Conservation (phyloP, 2,329 filamentous ascomycete genomes). For the Monilinia fructigena region DNA sequence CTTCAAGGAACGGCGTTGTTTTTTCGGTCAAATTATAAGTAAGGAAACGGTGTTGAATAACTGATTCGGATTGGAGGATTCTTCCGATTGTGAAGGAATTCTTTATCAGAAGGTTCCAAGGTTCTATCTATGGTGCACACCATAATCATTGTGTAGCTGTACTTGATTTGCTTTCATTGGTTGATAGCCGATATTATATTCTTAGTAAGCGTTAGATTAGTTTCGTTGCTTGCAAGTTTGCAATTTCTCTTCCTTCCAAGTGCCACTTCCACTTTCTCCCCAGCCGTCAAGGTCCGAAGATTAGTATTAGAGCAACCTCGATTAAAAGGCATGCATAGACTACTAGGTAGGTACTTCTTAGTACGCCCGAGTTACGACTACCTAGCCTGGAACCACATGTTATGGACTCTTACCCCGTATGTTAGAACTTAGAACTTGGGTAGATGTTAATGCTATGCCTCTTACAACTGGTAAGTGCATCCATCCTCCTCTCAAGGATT, state of each 20-base stretch:
- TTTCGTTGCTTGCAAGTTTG: not conserved
- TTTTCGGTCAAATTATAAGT: constrained; percentile 8
- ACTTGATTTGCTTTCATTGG: not conserved
- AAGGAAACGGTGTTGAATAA: not conserved
- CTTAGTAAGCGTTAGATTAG: constrained; percentile 3
- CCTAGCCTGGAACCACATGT: too few relatives aligned
- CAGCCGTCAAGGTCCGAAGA: too few relatives aligned
- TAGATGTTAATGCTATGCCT: too few relatives aligned
- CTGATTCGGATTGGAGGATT: not conserved
- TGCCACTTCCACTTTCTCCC: too few relatives aligned
- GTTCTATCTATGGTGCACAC: not conserved
- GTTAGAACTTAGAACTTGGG: too few relatives aligned
- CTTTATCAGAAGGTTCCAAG: not conserved
- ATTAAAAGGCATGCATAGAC: too few relatives aligned
- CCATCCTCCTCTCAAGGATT: not conserved
- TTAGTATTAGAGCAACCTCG: too few relatives aligned
- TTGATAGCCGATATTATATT: not conserved
- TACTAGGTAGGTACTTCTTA: too few relatives aligned
- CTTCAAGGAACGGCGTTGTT: constrained; percentile 9
- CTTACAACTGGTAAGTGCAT: too few relatives aligned
- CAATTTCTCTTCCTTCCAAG: too few relatives aligned
- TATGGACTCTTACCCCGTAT: too few relatives aligned
- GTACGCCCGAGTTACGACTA: too few relatives aligned
- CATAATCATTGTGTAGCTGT: not conserved
- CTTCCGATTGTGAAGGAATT: not conserved